Evolutionary conservation across 129 eudicot genomes (phyloP).

Genomic region (Chrysanthemum makinoi): DNA sequence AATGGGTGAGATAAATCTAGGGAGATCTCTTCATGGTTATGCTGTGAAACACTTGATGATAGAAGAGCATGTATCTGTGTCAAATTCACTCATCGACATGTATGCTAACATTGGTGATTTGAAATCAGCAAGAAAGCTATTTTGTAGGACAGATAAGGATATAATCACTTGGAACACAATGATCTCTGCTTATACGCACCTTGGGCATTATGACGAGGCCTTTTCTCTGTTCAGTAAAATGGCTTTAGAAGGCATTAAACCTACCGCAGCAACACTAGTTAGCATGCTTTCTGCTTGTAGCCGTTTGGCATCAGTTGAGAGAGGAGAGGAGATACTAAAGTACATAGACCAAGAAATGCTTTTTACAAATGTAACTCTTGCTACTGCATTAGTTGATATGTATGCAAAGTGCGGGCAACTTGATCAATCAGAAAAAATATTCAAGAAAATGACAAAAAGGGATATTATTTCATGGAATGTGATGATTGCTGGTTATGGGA

Average conservation of each 20-base stretch:
- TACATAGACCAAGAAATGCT: constrained; percentile 48
- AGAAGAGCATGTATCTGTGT: constrained; percentile 42
- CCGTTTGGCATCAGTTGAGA: constrained; percentile 59
- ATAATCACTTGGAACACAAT: constrained; percentile 67
- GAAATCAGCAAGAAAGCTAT: constrained; percentile 41
- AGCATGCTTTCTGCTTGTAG: constrained; percentile 67
- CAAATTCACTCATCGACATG: constrained; percentile 76
- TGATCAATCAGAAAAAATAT: constrained; percentile 49
- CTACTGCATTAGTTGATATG: constrained; percentile 77
- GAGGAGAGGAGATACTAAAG: constrained; percentile 50
- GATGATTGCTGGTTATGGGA: constrained; percentile 80
- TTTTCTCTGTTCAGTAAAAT: constrained; percentile 52
- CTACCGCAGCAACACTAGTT: constrained; percentile 55
- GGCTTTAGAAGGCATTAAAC: constrained; percentile 51
- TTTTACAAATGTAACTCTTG: constrained; percentile 40
- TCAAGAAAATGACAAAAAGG: constrained; percentile 52
- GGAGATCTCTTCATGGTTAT: constrained; percentile 64
- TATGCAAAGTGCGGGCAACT: constrained; percentile 84
- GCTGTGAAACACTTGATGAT: constrained; percentile 37
- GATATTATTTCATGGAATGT: constrained; percentile 76
- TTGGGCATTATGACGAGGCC: constrained; percentile 46
- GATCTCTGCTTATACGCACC: constrained; percentile 46
- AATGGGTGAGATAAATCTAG: constrained; percentile 35
- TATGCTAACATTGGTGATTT: constrained; percentile 57
- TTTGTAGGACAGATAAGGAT: constrained; percentile 46